Base-by-base conservation (phyloP, 2,329 filamentous ascomycete species). In the Sclerotinia trifoliorum region DNA sequence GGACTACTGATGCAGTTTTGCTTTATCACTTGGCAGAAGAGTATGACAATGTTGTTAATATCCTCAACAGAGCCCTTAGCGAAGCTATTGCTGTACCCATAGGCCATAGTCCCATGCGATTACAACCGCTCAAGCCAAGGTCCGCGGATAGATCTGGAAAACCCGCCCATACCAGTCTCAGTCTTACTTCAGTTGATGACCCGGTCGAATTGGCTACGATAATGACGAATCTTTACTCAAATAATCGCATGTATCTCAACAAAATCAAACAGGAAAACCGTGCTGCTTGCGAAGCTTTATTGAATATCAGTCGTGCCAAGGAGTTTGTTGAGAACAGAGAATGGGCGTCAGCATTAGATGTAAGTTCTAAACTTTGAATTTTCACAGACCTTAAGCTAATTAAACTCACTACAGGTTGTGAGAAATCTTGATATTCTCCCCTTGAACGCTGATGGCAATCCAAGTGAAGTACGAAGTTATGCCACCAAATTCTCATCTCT, bases 1-100 rank as follows among this genome's bases (percentile, higher is more conserved):
- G 96, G 62, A 93, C 90, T 1, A 96, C 94, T 0, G 95, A 99
- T 79, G 94, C 96, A 2, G 94, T 98, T 19, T 84, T 99, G 63
- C 84, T 99, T 64, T 98, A 96, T 79, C 94, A 99, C 78, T 84
- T 99, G 55, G 94, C 95, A 0, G 92, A 93, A 75, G 94, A 99
- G 78, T 98, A 96, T 78, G 93, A 99, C 78, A 93, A 89, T 66
- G 96, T 98, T n/a, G 88, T 97, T 55, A 83, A 86, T 35, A 94
- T 98, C 72, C 87, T 98, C 76, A 97, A 94, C 79, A 90, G 93
- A 51, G 90, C 94, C 4, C 84, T 99, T 48, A 96, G 94, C 67
- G 93, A 98, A 79, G 92, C 93, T 56, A 88, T 98, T 69, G 90
- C 92, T 17, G 85, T 94, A 15, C 93, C 96, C 75, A 86, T 97